Evolutionary conservation across 2,329 filamentous ascomycete species (phyloP).

Genomic region (Orbilia oligospora): DNA sequence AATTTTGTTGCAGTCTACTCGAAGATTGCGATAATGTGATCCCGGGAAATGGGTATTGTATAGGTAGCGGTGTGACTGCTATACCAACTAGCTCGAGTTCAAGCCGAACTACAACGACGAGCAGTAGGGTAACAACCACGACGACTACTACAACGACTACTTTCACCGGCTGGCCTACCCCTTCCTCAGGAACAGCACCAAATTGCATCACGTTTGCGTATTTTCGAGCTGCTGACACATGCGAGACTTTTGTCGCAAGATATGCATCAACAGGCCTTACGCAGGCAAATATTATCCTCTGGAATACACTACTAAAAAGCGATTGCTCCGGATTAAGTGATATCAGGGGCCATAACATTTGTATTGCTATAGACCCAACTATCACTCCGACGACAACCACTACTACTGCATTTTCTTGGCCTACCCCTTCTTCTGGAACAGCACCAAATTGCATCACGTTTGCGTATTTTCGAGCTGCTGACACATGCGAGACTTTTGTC

Average conservation of each 20-base stretch:
- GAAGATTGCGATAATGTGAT: conserved; percentile 23
- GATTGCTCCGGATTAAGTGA: conserved; percentile 29
- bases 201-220: conserved; percentile 20
- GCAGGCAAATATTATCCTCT: conserved; percentile 24
- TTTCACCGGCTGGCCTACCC: conserved; percentile 10
- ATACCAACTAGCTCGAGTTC: not conserved
- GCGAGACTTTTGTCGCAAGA: conserved; percentile 21
- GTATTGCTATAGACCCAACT: conserved; percentile 2
- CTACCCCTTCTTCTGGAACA: too few species aligned
- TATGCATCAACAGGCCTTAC: conserved; percentile 14
- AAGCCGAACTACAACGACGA: too few species aligned
- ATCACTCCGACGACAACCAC: not conserved
- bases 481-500: conserved; percentile 31
- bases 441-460: conserved; percentile 7
- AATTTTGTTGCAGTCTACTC: not conserved
- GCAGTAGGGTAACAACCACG: not conserved
- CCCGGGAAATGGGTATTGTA: conserved; percentile 19
- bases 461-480: conserved; percentile 1
- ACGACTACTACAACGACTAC: conserved; percentile 1
- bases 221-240: conserved; percentile 13
- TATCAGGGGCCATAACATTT: conserved; percentile 4
- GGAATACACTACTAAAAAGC: conserved; percentile 29
- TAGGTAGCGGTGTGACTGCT: conserved; percentile 8
- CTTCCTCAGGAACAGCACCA: conserved; percentile 6
- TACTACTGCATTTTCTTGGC: too few species aligned